A percentile compares a stretch with the other conserved stretches of the same genome.
These are phyloP conservation scores for Leccinum solheimii DNA, from an alignment of 1,284 basidiomycete genomes.

Conservation along the genomic window DNA sequence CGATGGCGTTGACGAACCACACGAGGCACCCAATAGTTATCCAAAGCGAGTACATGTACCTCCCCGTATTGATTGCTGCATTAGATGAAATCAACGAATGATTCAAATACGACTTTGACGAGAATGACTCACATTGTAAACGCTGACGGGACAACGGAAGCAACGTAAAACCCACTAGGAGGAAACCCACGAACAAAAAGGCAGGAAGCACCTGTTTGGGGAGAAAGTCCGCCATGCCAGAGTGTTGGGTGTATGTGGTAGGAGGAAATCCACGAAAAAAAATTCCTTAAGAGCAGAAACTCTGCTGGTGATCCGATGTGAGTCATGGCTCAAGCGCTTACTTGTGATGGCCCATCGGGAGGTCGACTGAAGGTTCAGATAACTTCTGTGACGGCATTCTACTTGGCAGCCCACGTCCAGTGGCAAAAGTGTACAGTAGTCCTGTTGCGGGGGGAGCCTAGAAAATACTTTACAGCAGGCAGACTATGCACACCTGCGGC, in stretches of 20 bases:
- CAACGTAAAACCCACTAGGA: slow-evolving; percentile 51
- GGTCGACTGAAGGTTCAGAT: not conserved
- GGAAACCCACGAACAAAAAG: slow-evolving; percentile 49
- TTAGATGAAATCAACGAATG: not conserved
- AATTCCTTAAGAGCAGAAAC: not conserved
- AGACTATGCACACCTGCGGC: not conserved
- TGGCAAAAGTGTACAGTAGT: not conserved
- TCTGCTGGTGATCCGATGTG: not conserved
- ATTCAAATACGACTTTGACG: not conserved
- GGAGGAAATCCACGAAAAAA: not conserved
- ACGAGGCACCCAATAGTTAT: slow-evolving; percentile 54
- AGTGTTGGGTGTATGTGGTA: not conserved
- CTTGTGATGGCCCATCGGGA: not conserved
- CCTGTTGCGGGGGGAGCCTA: not conserved
- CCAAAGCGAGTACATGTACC: slow-evolving; percentile 68
- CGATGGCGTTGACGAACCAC: slow-evolving; percentile 59
- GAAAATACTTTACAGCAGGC: not conserved
- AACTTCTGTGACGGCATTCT: not conserved
- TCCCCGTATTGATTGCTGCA: slow-evolving; percentile 53
- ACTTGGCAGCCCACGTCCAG: not conserved
- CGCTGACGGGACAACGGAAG: slow-evolving; percentile 50
- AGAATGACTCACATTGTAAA: slow-evolving; percentile 35
- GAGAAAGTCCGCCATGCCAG: not conserved
- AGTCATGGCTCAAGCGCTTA: not conserved
- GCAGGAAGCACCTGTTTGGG: slow-evolving; percentile 14